Evolutionary conservation across 768 basidiomycete genomes (phyloP).

Genomic region (Psilocybe azurescens): DNA sequence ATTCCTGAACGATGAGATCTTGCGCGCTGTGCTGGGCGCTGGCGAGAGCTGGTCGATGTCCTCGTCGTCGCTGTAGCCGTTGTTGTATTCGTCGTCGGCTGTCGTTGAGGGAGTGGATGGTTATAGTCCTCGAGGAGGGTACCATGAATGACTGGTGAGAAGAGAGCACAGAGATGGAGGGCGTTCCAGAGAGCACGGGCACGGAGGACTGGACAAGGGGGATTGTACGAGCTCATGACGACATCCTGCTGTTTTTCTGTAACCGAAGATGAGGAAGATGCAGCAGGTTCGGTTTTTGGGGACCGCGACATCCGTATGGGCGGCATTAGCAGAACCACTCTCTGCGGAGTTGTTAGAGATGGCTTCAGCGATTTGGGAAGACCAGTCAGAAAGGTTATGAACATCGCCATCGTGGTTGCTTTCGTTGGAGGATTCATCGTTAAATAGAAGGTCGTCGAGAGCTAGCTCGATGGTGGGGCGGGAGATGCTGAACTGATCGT

Average conservation of each 20-base stretch:
- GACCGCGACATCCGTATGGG: constrained; percentile 9
- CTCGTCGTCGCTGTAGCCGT: constrained; percentile 40
- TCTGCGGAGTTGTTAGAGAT: constrained; percentile 13
- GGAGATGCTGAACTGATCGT: constrained; percentile 63
- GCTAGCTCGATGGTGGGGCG: constrained; percentile 87
- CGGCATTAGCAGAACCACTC: not conserved
- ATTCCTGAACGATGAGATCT: constrained; percentile 32
- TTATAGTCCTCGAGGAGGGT: constrained; percentile 14
- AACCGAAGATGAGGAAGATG: constrained; percentile 16
- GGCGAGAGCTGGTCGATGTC: constrained; percentile 35
- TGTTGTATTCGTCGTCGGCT: constrained; percentile 37
- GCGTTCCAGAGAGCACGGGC: constrained; percentile 6
- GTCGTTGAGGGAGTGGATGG: constrained; percentile 13
- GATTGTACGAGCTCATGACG: constrained; percentile 29
- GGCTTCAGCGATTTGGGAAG: constrained; percentile 13
- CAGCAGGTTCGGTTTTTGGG: constrained; percentile 19
- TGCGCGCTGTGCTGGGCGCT: constrained; percentile 35
- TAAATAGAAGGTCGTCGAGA: constrained; percentile 79
- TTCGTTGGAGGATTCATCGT: constrained; percentile 40
- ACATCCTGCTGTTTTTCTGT: constrained; percentile 38
- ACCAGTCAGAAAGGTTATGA: constrained; percentile 23
- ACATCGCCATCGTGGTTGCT: constrained; percentile 8
- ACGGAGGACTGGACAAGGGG: constrained; percentile 12
- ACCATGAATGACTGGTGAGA: constrained; percentile 7
- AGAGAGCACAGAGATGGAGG: constrained; percentile 10